A percentile compares a stretch with the other conserved stretches of the same genome.
Evolutionary conservation across 441 rosid species (phyloP).

Genomic region (Pelargonium cotyledonis): DNA sequence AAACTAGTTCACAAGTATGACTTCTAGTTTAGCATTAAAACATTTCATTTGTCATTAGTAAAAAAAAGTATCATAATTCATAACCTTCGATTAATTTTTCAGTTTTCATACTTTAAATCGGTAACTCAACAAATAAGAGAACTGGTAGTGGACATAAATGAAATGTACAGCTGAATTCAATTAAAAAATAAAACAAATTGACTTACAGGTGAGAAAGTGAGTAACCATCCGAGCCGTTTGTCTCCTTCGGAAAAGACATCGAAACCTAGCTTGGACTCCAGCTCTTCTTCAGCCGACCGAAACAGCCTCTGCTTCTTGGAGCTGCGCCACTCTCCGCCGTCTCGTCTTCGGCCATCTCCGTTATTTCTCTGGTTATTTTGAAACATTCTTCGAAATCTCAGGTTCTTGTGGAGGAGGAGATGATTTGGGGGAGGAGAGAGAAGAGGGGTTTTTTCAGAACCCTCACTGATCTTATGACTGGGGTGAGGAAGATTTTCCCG

Average conservation of each 20-base stretch:
- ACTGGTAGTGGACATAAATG: not conserved
- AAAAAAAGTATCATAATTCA: too few relatives aligned
- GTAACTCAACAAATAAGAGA: too few relatives aligned
- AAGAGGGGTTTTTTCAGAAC: not conserved
- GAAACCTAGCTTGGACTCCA: conserved; percentile 84
- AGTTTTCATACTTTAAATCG: too few relatives aligned
- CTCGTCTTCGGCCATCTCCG: conserved; percentile 49
- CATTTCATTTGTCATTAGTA: too few relatives aligned
- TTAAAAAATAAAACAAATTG: not conserved
- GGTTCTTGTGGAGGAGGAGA: not conserved
- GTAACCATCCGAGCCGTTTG: conserved; percentile 92
- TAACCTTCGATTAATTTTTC: too few relatives aligned
- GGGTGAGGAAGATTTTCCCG: conserved; percentile 27
- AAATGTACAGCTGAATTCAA: not conserved
- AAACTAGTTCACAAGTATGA: too few relatives aligned
- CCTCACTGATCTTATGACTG: not conserved
- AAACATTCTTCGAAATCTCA: not conserved
- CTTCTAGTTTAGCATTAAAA: too few relatives aligned
- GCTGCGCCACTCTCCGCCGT: conserved; percentile 43
- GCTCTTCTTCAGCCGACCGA: conserved; percentile 75
- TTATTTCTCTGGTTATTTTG: conserved; percentile 24
- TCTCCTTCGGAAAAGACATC: conserved; percentile 89
- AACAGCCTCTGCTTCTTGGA: conserved; percentile 62
- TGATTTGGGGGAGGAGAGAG: not conserved
- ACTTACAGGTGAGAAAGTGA: conserved; percentile 73